These are phyloP conservation scores for Phytopythium montanum DNA, from an alignment of 352 stramenopile species.

Conservation along the genomic window DNA sequence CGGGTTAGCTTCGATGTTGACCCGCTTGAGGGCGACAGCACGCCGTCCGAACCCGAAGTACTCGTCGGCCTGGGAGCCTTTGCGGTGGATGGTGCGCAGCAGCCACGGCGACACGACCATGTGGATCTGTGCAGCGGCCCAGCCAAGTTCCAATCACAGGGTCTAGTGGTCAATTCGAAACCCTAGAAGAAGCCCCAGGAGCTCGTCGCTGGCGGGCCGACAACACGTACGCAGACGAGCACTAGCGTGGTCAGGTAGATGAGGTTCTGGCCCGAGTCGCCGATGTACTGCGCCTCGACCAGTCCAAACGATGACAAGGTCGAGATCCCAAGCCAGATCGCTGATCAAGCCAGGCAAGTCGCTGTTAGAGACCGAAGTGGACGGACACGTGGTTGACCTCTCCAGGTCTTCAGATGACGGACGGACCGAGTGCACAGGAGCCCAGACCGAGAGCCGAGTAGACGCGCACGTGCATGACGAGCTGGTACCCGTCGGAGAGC, in stretches of 20 bases:
- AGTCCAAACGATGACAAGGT: conserved; percentile 61
- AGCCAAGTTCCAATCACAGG: not conserved
- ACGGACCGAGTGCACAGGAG: conserved; percentile 40
- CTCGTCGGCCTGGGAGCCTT: conserved; percentile 59
- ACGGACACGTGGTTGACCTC: not conserved
- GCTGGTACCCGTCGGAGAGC: conserved; percentile 51
- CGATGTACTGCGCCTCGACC: conserved; percentile 52
- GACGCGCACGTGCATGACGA: conserved; percentile 68
- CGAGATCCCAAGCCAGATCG: conserved; percentile 55
- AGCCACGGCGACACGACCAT: conserved; percentile 56
- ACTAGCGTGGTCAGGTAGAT: conserved; percentile 66
- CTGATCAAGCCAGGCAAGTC: conserved; percentile 17
- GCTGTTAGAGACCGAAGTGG: not conserved
- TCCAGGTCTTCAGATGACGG: too few species aligned
- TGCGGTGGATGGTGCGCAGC: conserved; percentile 62
- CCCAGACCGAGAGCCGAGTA: conserved; percentile 53
- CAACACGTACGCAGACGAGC: conserved; percentile 41
- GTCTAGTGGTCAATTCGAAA: not conserved
- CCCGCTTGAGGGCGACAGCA: too few species aligned
- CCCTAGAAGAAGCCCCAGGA: not conserved
- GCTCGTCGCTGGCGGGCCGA: not conserved
- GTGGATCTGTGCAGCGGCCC: conserved; percentile 34
- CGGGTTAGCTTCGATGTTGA: not conserved
- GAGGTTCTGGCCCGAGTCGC: conserved; percentile 42
- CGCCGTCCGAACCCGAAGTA: conserved; percentile 44